Base-by-base conservation (phyloP, 2,329 filamentous ascomycete genomes). In the Paracamarosporium sp. region DNA sequence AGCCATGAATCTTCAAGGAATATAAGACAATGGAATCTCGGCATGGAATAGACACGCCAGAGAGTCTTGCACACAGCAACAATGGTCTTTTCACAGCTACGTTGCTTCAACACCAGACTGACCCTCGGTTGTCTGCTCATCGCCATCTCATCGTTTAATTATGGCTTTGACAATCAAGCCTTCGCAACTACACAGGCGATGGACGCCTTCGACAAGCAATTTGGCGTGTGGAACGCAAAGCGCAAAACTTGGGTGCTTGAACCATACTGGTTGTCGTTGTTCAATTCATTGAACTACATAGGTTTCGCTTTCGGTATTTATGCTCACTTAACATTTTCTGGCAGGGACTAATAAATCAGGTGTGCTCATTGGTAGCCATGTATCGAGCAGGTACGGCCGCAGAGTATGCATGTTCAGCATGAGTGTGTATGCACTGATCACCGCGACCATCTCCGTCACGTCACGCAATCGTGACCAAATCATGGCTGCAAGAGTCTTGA, bases 281-380 rank as follows among this genome's bases (percentile, higher is more conserved):
- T 57, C 48, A 57, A 56, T 13, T 56, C 53, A 17, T 45, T 56
- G 46, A 56, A 56, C 28, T 56, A 56, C 30, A 45, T 56, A 33
- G 53, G 53, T 0, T 56, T 56, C 28, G 53, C 53, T 17, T 35
- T 47, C 33, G 53, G 53, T 56, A 45, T 31, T 45, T 2, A 3
- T 13, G 9, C 30, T n/a, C 30, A 13, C 30, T 31, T 9, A 13
- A 11, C 9, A 31, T 31, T 11, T 13, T 31, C 4, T 31, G 13
- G 30, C 30, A 25, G 27, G 17, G 11, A 15, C 30, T 52, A 15
- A 41, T 25, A 20, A 13, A 27, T n/a, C 80, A 83, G 63, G 80
- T 83, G 3, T 74, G 69, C n/a, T 79, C 84, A 41, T 83, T 82
- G 15, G 83, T 20, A 84, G 58, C 82, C 83, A 17, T 83, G 80